Conservation (phyloP, 2,329 filamentous ascomycete genomes). For the Cladosporium sp. region DNA sequence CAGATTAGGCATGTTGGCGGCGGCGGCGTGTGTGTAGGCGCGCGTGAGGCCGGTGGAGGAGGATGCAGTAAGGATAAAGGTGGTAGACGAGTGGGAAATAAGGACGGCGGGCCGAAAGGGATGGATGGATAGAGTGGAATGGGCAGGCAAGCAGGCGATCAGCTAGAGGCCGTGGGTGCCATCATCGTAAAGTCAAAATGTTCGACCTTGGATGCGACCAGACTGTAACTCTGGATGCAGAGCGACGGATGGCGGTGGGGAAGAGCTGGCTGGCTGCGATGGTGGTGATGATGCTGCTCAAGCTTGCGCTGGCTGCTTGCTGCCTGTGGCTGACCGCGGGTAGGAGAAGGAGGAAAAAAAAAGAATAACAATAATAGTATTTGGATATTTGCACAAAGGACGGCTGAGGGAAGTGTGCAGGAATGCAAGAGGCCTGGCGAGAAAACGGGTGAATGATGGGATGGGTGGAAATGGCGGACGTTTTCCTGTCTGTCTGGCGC, state of each 20-base stretch:
- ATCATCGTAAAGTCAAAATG: conserved; percentile 20
- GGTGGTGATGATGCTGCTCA: not conserved
- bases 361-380: not conserved
- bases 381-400: not conserved
- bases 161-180: conserved; percentile 11
- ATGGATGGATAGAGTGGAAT: conserved; percentile 1
- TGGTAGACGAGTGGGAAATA: not conserved
- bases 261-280: not conserved
- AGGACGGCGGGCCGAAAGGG: conserved; percentile 10
- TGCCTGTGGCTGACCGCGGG: not conserved
- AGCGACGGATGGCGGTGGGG: not conserved
- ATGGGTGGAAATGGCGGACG: not conserved
- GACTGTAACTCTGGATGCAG: not conserved
- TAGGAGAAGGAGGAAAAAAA: not conserved
- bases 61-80: not conserved
- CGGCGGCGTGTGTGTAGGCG: not conserved
- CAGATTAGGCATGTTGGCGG: conserved; percentile 30
- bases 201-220: not conserved
- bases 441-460: not conserved
- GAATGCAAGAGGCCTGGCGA: not conserved
- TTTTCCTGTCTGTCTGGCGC: not conserved
- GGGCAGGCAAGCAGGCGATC: conserved; percentile 9
- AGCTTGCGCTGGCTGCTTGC: not conserved
- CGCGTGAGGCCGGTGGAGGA: conserved; percentile 3
- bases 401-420: not conserved